Evolutionary conservation across 176 grass and related monocot species (phyloP).

Genomic region (Carex littledalei): DNA sequence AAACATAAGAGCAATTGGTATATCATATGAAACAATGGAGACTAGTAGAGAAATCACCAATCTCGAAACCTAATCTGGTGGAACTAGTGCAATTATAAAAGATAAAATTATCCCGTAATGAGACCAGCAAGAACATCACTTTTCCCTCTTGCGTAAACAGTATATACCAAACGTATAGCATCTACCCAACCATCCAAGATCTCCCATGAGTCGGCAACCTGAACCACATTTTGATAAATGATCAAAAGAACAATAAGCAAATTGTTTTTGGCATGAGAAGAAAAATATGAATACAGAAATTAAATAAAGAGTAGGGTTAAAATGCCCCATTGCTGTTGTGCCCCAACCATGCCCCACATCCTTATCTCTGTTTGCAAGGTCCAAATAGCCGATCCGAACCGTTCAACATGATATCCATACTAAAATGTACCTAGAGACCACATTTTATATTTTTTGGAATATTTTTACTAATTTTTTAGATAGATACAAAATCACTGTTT

Average conservation of each 20-base stretch:
- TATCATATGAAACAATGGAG: constrained; percentile 4
- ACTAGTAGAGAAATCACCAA: background rate
- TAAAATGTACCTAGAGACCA: no score
- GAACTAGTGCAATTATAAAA: background rate
- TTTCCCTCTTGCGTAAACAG: constrained; percentile 85
- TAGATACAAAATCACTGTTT: no score
- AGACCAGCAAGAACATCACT: constrained; percentile 89
- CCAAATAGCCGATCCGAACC: no score
- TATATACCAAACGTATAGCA: constrained; percentile 85
- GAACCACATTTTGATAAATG: background rate
- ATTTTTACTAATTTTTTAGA: no score
- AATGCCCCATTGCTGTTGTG: no score
- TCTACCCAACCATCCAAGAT: constrained; percentile 82
- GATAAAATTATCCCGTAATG: constrained; percentile 64
- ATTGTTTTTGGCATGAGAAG: background rate
- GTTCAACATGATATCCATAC: no score
- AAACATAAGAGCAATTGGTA: constrained; percentile 10
- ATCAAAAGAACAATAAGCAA: background rate
- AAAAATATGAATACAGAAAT: background rate
- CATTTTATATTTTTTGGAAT: no score
- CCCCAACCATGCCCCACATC: no score
- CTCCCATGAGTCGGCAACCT: constrained; percentile 98
- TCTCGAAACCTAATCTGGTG: background rate
- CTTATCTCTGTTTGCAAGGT: no score
- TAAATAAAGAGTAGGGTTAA: background rate